A percentile compares a stretch with the other conserved stretches of the same genome.
phyloP scores from a whole-genome alignment of 2,329 filamentous ascomycete genomes.

The Lojkania enalia region DNA sequence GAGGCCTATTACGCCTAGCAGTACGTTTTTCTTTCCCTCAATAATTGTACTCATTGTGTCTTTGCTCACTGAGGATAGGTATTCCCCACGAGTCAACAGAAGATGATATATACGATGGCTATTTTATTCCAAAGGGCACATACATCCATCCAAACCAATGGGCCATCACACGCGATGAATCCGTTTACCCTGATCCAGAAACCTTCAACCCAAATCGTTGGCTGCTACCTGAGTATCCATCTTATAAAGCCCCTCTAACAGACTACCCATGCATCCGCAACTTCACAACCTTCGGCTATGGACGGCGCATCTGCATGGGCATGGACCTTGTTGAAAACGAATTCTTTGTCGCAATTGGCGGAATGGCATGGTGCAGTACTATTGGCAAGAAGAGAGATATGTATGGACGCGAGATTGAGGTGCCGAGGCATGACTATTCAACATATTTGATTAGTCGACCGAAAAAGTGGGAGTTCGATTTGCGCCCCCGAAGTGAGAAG shows the following conservation, averaged over 20 bases:
- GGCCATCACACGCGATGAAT: constrained; percentile 53
- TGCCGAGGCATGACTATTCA: constrained; percentile 8
- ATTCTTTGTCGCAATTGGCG: constrained; percentile 37
- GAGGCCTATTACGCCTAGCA: constrained; percentile 3
- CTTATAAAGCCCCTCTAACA: constrained; percentile 51
- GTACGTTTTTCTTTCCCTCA: background rate
- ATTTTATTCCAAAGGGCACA: constrained; percentile 10
- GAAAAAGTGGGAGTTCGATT: constrained; percentile 5
- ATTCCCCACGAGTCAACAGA: constrained; percentile 5
- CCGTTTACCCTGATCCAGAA: constrained; percentile 20
- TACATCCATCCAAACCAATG: constrained; percentile 10
- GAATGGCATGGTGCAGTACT: constrained; percentile 43
- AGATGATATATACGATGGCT: constrained; percentile 11
- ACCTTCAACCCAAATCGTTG: background rate
- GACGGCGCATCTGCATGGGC: constrained; percentile 47
- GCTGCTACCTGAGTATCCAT: constrained; percentile 51
- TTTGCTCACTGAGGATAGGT: background rate
- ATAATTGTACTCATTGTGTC: background rate
- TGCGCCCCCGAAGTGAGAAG: constrained; percentile 4
- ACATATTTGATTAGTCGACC: constrained; percentile 7
- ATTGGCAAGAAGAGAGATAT: constrained; percentile 20
- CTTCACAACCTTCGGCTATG: constrained; percentile 55
- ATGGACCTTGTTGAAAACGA: constrained; percentile 37
- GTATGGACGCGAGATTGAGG: background rate
- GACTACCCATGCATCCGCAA: constrained; percentile 53